phyloP scores from a whole-genome alignment of 73 alveolate genomes.

The Paramecium caudatum region DNA sequence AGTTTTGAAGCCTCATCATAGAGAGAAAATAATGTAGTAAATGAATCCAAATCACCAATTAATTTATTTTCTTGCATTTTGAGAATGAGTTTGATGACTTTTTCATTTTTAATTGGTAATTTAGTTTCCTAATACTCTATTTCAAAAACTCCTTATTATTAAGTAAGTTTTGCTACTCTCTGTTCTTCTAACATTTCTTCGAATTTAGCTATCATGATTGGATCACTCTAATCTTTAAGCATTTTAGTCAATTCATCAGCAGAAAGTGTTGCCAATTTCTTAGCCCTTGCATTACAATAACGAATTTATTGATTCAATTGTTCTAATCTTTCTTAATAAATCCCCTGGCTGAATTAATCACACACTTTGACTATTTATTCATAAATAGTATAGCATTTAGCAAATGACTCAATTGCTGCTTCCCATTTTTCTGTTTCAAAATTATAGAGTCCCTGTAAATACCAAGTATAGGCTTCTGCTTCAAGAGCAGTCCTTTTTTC shows the following conservation, averaged over 20 bases:
- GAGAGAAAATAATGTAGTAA: conserved; percentile 2
- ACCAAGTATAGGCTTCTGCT: conserved; percentile 45
- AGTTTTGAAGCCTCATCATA: conserved; percentile 72
- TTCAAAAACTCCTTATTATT: conserved; percentile 64
- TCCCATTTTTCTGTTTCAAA: conserved; percentile 66
- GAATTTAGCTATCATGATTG: conserved; percentile 17
- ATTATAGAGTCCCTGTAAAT: conserved; percentile 31
- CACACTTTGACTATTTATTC: conserved; percentile 60
- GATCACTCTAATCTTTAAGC: conserved; percentile 52
- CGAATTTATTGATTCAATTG: conserved; percentile 34
- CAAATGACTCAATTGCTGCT: conserved; percentile 42
- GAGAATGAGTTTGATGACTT: conserved; percentile 47
- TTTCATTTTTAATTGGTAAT: conserved; percentile 73
- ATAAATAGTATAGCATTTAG: conserved; percentile 61
- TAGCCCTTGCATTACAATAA: conserved; percentile 67
- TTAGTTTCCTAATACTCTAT: conserved; percentile 71
- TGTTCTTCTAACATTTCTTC: conserved; percentile 63
- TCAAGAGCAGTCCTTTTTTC: conserved; percentile 50
- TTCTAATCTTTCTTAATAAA: conserved; percentile 58
- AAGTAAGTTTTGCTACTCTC: background rate
- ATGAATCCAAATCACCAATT: conserved; percentile 69
- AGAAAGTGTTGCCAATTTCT: conserved; percentile 4
- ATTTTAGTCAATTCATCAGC: conserved; percentile 53
- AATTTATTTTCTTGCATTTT: conserved; percentile 49
- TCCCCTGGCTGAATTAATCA: conserved; percentile 17